Evolutionary conservation across 805 yeast species (phyloP), one percentile per base, ranked within the genome.

Genomic region (Cyberlindnera xishuangbannaensis): DNA sequence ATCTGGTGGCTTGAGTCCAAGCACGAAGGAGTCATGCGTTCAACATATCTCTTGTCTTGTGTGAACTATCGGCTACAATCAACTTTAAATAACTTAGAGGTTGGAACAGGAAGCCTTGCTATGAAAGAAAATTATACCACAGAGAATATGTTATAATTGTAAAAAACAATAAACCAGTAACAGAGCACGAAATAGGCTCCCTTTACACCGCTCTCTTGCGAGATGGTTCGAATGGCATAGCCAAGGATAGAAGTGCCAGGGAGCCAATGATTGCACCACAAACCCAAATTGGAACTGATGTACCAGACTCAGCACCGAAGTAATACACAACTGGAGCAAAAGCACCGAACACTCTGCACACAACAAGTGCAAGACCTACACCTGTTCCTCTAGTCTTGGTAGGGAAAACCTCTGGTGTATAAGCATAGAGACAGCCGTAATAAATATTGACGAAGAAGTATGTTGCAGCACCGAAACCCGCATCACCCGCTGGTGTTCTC

Each of bases 1-100:
- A 45, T 71, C 83, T 44, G 90, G 84, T 42, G 90, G 90, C 1
- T 65, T 83, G 45, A 69, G 80, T 45, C 77, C 72, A 45, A 61
- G 70, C 2, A 67, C 79, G 23, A 61, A 73, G 37, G 59, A 61
- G 31, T 59, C 64, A 28, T 61, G 71, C 36, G 59, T 62, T 15
- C 58, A 63, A 26, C 67, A 59, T 7, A 53, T 65, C 19, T 38
- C 51, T 1, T 40, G 44, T 24, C 33, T 52, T 5, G 55, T 48
- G 14, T 51, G 16, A n/a, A n/a, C n/a, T n/a, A n/a, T n/a, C n/a
- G n/a, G n/a, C n/a, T n/a, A n/a, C n/a, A n/a, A n/a, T n/a, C n/a
- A n/a, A n/a, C n/a, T n/a, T n/a, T n/a, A n/a, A n/a, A n/a, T n/a
- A n/a, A n/a, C n/a, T n/a, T n/a, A n/a, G n/a, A n/a, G n/a, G n/a